Percentiles rank a stretch among this genome's conserved stretches.
phyloP scores from a whole-genome alignment of 1,139 yeast species.

The Scheffersomyces cryptocercus region DNA sequence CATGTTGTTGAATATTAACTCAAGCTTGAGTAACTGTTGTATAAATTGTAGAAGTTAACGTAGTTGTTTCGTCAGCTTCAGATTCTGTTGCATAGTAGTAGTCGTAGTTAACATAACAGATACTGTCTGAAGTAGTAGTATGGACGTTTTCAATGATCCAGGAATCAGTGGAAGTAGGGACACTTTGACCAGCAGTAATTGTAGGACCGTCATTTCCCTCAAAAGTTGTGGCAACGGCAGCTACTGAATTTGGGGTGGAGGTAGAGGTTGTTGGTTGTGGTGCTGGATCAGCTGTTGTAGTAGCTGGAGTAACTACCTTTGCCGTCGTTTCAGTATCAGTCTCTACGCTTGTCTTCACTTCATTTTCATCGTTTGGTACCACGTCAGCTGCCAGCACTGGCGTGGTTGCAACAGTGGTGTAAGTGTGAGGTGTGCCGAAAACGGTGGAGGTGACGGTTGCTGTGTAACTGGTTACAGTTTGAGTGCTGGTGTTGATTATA shows the following conservation, averaged over 20 bases:
- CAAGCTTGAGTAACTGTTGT: conserved; percentile 34
- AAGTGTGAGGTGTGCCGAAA: conserved; percentile 40
- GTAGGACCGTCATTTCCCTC: conserved; percentile 26
- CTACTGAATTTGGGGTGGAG: conserved; percentile 1
- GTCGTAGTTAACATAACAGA: conserved; percentile 45
- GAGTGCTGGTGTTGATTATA: conserved; percentile 31
- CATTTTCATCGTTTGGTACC: conserved; percentile 3
- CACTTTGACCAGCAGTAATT: conserved; percentile 28
- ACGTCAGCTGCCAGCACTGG: conserved; percentile 23
- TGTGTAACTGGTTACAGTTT: conserved; percentile 45
- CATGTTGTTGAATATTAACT: background rate
- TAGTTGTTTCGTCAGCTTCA: conserved; percentile 30
- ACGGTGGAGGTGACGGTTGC: conserved; percentile 49
- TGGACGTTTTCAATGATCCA: conserved; percentile 41
- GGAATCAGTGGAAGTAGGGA: conserved; percentile 37
- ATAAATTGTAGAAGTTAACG: conserved; percentile 40
- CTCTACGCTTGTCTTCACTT: conserved; percentile 2
- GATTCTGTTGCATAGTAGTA: conserved; percentile 37
- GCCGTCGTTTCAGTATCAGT: conserved; percentile 10
- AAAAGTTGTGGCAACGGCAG: conserved; percentile 6
- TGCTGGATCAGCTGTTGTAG: conserved; percentile 10
- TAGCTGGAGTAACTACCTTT: conserved; percentile 7
- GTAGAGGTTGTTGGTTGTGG: conserved; percentile 1
- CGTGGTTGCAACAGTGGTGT: conserved; percentile 39
- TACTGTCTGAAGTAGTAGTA: conserved; percentile 35